A percentile compares a stretch with the other conserved stretches of the same genome.
Evolutionary conservation across 2,329 filamentous ascomycete species (phyloP).

Genomic region (Plenodomus tracheiphilus): DNA sequence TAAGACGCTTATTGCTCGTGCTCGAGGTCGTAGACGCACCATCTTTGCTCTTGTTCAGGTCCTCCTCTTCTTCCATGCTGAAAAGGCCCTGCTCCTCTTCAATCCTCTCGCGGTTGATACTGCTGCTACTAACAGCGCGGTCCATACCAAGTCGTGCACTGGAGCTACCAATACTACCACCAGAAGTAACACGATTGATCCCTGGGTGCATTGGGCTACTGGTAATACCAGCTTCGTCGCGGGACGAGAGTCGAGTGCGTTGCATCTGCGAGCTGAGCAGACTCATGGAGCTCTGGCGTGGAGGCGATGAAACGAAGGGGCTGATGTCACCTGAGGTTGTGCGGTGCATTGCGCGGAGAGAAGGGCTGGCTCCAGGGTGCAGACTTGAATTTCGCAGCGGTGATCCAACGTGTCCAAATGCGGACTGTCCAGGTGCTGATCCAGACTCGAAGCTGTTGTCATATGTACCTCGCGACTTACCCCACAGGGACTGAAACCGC

Average conservation of each 20-base stretch:
- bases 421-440: conserved; percentile 46
- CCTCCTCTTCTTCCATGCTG: conserved; percentile 49
- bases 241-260: conserved; percentile 47
- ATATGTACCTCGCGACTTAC: conserved; percentile 54
- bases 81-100: conserved; percentile 50
- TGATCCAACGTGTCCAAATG: conserved; percentile 66
- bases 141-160: conserved; percentile 39
- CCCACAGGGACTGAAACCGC: conserved; percentile 62
- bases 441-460: conserved; percentile 49
- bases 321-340: conserved; percentile 53
- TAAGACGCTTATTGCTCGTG: conserved; percentile 42
- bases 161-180: conserved; percentile 36
- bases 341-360: conserved; percentile 55
- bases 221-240: conserved; percentile 31
- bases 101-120: conserved; percentile 46
- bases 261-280: conserved; percentile 64
- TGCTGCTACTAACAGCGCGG: conserved; percentile 46
- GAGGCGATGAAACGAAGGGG: conserved; percentile 58
- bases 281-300: conserved; percentile 61
- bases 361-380: conserved; percentile 55
- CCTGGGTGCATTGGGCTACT: conserved; percentile 63
- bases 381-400: conserved; percentile 65
- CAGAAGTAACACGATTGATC: conserved; percentile 55
- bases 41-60: conserved; percentile 37
- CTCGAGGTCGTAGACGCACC: conserved; percentile 39